Conservation (phyloP, 2,329 filamentous ascomycete genomes). For the Atkinsonella texensis region DNA sequence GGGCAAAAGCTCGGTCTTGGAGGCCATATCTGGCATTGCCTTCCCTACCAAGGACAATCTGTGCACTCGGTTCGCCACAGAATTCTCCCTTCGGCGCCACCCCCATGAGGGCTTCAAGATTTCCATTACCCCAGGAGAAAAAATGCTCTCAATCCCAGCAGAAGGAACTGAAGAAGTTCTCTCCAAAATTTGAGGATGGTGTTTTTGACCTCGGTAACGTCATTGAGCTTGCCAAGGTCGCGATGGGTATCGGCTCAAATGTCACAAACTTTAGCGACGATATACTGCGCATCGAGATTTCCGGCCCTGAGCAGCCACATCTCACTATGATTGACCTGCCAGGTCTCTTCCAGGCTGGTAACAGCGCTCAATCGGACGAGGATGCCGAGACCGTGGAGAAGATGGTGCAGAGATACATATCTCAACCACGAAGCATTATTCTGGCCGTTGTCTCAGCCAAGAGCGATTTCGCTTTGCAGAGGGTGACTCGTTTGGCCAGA, state of each 20-base stretch:
- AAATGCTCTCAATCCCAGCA: conserved; percentile 15
- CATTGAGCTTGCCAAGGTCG: conserved; percentile 26
- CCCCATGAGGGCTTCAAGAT: conserved; percentile 21
- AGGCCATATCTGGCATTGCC: conserved; percentile 48
- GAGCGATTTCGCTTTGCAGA: conserved; percentile 45
- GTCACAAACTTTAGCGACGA: conserved; percentile 31
- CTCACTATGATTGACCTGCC: conserved; percentile 49
- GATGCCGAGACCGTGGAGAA: conserved; percentile 32
- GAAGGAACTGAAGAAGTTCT: conserved; percentile 16
- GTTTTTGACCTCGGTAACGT: conserved; percentile 18
- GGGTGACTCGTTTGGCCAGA: conserved; percentile 34
- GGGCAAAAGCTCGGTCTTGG: conserved; percentile 52
- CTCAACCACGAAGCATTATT: conserved; percentile 44
- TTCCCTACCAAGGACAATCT: conserved; percentile 47
- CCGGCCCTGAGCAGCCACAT: conserved; percentile 34
- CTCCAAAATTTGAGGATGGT: neutral
- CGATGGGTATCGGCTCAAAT: conserved; percentile 35
- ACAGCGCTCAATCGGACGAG: conserved; percentile 28
- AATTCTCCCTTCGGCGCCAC: conserved; percentile 43
- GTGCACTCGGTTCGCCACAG: conserved; percentile 52
- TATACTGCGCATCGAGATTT: conserved; percentile 34
- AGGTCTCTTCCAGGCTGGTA: conserved; percentile 38
- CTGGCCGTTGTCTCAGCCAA: conserved; percentile 44
- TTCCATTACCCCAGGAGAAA: conserved; percentile 16
- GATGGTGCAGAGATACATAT: conserved; percentile 45